Evolutionary conservation across 2,329 filamentous ascomycete genomes (phyloP).

Genomic region (Laburnicola sp.): DNA sequence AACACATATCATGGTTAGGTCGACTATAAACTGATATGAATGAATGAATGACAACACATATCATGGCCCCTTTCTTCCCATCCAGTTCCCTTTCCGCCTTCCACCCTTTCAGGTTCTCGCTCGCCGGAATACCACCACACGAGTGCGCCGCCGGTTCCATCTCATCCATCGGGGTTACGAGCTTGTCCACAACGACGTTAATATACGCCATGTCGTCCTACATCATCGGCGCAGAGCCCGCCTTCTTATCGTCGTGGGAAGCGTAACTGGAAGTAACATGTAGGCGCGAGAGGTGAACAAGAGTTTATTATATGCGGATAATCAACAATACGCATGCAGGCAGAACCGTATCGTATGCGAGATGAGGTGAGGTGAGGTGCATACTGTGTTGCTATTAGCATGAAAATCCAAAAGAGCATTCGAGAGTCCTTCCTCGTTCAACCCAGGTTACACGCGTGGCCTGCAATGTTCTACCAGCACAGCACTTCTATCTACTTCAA

Average conservation of each 20-base stretch:
- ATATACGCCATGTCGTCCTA: constrained; percentile 40
- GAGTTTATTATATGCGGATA: background rate
- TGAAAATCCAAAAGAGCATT: too few relatives aligned
- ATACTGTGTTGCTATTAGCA: too few relatives aligned
- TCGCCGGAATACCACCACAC: constrained; percentile 41
- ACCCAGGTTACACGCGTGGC: too few relatives aligned
- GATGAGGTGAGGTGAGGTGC: too few relatives aligned
- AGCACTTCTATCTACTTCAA: too few relatives aligned
- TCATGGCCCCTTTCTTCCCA: constrained; percentile 39
- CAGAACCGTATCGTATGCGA: background rate
- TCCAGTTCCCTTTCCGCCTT: constrained; percentile 28
- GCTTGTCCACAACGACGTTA: constrained; percentile 18
- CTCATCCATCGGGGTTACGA: constrained; percentile 40
- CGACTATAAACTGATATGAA: constrained; percentile 14
- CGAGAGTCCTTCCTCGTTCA: too few relatives aligned
- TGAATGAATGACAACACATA: constrained; percentile 11
- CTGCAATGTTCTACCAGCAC: too few relatives aligned
- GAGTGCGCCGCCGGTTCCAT: constrained; percentile 45
- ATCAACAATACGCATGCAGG: background rate
- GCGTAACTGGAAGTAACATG: background rate
- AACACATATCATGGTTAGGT: too few relatives aligned
- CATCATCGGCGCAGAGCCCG: constrained; percentile 20
- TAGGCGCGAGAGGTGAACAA: background rate
- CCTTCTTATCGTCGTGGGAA: constrained; percentile 3
- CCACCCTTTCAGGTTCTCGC: constrained; percentile 33